phyloP scores from a whole-genome alignment of 2,329 filamentous ascomycete species.

The Alternaria sp. region DNA sequence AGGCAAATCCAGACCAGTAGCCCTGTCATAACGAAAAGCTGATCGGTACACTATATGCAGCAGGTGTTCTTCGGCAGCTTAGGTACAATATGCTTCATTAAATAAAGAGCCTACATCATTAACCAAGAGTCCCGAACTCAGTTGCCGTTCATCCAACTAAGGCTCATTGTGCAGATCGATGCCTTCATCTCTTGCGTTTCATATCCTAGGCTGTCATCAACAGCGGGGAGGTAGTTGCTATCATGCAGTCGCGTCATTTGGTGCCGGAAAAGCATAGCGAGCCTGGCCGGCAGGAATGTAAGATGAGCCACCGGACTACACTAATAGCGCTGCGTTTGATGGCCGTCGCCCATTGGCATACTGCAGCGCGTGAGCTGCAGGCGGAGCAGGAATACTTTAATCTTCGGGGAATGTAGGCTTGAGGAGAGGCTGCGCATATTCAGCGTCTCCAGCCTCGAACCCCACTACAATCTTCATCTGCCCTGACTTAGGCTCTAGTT shows the following conservation, averaged over 20 bases:
- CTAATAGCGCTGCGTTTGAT: too few species aligned
- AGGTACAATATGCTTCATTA: neutral
- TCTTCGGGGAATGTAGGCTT: too few species aligned
- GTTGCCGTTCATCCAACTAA: neutral
- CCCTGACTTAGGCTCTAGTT: neutral
- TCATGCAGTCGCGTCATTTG: neutral
- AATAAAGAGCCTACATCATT: neutral
- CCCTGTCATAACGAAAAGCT: neutral
- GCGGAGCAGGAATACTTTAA: too few species aligned
- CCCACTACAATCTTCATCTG: neutral
- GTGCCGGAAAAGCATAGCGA: too few species aligned
- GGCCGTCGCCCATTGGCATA: too few species aligned
- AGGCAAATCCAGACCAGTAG: too few species aligned
- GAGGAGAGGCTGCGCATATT: neutral
- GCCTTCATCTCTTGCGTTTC: neutral
- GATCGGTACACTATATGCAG: neutral
- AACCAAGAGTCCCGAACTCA: neutral
- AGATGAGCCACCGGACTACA: too few species aligned
- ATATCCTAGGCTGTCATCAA: neutral
- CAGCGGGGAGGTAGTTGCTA: neutral
- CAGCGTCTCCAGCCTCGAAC: neutral
- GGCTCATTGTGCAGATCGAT: neutral
- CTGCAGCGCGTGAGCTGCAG: too few species aligned
- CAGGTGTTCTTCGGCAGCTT: neutral
- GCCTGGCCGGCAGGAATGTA: too few species aligned